Evolutionary conservation across 352 stramenopile species (phyloP), one percentile per base, ranked within the genome.

Genomic region (Pythium graminicola): DNA sequence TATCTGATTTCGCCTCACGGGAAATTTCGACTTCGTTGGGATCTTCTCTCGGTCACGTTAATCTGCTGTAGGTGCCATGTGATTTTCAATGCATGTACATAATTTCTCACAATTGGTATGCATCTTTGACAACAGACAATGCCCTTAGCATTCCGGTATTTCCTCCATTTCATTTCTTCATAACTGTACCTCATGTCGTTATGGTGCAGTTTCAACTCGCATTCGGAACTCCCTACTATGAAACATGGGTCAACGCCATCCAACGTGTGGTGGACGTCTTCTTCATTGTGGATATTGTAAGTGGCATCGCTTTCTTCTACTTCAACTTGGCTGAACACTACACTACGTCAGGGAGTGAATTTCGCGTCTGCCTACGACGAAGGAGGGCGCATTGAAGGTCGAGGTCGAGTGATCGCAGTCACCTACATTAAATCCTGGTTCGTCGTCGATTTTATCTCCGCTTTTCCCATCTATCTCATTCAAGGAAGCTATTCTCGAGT

Each of bases 391-490:
- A 81, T 92, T 29, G 65, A 87, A 60, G 67, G 64, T 6, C 69
- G 66, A 9, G 52, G 74, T 11, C 53, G 43, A 4, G 53, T 55
- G 14, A 89, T 92, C 33, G 74, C 67, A 1, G 26, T 44, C 13
- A 78, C 68, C 31, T 92, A 92, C 43, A 8, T 89, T 27, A 73
- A 65, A 50, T 76, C 76, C 20, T 92, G 80, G 81, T 89, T 92
- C 42, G 8, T 75, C 39, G 36, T 92, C 9, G 81, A 92, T 51
- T 78, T 88, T 22, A 58, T 92, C n/a, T 79, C 78, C 1, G 68
- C 81, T 6, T 85, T 89, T 44, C 81, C 81, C 4, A 73, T 87
- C 24, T 87, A 89, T 47, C 64, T 86, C 24, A 59, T 89, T 14
- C 69, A 82, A 35, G 73, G 70, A 13, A 70, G 55, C 32, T 85